Base-by-base conservation (phyloP, 495 filamentous ascomycete species). In the Collariella sp. region DNA sequence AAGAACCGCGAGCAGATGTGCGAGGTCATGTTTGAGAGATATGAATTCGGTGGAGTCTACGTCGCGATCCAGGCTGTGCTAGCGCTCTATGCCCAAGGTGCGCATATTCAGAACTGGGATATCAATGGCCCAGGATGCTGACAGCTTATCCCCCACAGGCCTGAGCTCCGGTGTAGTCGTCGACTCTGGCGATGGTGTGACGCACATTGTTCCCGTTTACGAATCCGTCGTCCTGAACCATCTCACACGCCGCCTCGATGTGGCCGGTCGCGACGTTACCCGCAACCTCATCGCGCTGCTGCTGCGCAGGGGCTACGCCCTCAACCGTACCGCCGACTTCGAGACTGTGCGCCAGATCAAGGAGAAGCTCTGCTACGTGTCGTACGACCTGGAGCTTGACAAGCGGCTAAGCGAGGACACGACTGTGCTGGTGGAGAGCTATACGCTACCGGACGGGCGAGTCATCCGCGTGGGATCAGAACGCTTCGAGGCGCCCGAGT, bases 261-360 rank as follows among this genome's bases (percentile, higher is more conserved):
- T 99, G 34, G 93, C 93, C 23, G 93, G 93, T 34, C 86, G 93
- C 63, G 94, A 99, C 65, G 93, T 99, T 35, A 99, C 93, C 10
- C 85, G 91, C 51, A 96, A 99, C 68, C 82, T 99, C 50, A 99
- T 99, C 66, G 85, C 88, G 40, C 84, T 99, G 29, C 87, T 99
- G 23, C 83, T 96, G 52, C 89, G 93, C 60, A 82, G 94, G 54
- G 93, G 93, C 11, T 99, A 99, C 70, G 93, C 93, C 19, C 79
- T 99, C 46, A 99, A 99, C 81, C 82, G 93, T 62, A 99, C 93
- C 9, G 93, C 93, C 65, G 93, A 99, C 68, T 99, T 99, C 69
- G 93, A 99, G 74, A 99, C 93, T 24, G 93, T 97, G 38, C 89
- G 93, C 41, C 91, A 96, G 70, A 96, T 99, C 73, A 99, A 99